Base-by-base conservation (phyloP, 2,329 filamentous ascomycete genomes). In the Clonostachys byssicola region DNA sequence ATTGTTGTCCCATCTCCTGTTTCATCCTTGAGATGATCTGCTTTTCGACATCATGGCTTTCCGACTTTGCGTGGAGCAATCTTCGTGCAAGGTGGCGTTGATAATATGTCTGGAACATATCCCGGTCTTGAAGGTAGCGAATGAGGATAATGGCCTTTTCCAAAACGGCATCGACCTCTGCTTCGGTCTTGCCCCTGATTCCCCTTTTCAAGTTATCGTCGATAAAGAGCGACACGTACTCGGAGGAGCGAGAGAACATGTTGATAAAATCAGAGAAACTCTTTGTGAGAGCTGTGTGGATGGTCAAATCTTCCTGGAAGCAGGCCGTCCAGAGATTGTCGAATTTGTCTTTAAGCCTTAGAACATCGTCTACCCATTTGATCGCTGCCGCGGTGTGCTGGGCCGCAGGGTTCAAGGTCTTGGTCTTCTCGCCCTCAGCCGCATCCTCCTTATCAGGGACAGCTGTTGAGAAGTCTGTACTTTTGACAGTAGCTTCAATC, bases 1-100 rank as follows among this genome's bases (percentile, higher is more conserved):
- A 97, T 55, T 91, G 86, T 63, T 95, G 95, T 38, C 94, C 94
- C 45, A 97, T 83, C 64, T 96, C 92, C 60, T 94, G 83, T 77
- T 96, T 97, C 91, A 99, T 96, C 53, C 92, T 88, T 1, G 86
- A 87, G 45, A 99, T 94, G 81, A 99, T 95, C 59, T 94, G 87
- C 63, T 92, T 92, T 68, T 99, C 94, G 1, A 91, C 89, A 59
- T 96, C 92, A 53, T 89, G 86, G 61, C 89, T 95, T 55, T 95
- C 86, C 0, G 90, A 92, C 58, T 94, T 95, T 61, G 86, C 89
- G 69, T 94, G 89, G 16, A 99, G 74, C 40, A 99, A 72, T 45
- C 94, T 84, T 50, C 89, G 86, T 41, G 89, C 92, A 20, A 99
- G 78, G 67, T 99, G 94, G 63, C 95, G 95, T 73, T 97, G 96